Conservation (phyloP, 192 early-diverging fungal genomes). For the Spinellus fusiger region DNA sequence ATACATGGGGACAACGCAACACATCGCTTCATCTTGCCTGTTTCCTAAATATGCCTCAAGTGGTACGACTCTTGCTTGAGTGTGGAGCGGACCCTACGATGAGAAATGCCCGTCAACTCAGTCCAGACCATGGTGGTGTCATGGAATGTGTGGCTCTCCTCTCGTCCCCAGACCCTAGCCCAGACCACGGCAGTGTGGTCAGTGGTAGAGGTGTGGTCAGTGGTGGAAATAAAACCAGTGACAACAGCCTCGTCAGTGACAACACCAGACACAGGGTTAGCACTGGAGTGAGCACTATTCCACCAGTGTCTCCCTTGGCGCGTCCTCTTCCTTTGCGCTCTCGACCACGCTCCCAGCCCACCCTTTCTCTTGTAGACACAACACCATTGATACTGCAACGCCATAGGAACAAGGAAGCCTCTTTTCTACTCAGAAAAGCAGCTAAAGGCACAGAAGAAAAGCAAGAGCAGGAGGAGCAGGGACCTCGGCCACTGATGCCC, state of each 20-base stretch:
- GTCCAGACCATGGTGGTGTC: constrained; percentile 14
- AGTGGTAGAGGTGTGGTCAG: not conserved
- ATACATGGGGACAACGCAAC: constrained; percentile 4
- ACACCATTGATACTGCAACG: too few species aligned
- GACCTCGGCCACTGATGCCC: too few species aligned
- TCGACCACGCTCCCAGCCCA: not conserved
- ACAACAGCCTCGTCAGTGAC: not conserved
- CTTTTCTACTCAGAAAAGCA: not conserved
- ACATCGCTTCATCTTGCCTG: constrained; percentile 8
- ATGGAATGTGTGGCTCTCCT: not conserved
- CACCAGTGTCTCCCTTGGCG: too few species aligned
- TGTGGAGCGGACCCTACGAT: constrained; percentile 53
- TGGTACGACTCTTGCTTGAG: constrained; percentile 50
- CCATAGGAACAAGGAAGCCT: too few species aligned
- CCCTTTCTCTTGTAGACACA: too few species aligned
- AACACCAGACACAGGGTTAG: not conserved
- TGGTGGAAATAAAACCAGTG: not conserved
- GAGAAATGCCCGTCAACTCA: constrained; percentile 36
- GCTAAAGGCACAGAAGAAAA: not conserved
- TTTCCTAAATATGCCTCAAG: constrained; percentile 8
- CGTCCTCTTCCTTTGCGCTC: too few species aligned
- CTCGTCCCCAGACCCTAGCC: not conserved
- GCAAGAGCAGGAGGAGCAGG: not conserved
- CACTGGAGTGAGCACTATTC: too few species aligned
- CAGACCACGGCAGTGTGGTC: not conserved